Base-by-base conservation (phyloP, 2,329 filamentous ascomycete species). In the Fulvia fulva region DNA sequence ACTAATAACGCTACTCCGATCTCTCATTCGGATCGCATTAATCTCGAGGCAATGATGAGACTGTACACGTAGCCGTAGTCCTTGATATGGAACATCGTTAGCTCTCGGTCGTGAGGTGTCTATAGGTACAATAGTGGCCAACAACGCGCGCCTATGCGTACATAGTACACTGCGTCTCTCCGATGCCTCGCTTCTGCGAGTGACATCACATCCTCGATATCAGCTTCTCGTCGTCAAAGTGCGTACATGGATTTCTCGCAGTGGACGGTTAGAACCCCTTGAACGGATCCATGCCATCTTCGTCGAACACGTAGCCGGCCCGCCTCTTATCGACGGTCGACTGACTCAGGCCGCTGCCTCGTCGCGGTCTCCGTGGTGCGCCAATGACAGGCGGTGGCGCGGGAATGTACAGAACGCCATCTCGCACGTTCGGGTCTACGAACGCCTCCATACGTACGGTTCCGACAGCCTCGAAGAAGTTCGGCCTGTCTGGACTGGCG, bases 401-500 rank as follows among this genome's bases (percentile, higher is more conserved):
- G 8, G 68, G 67, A 25, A 72, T 65, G 52, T 71, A 70, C 9
- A 70, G 58, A 14, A 71, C 67, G 21, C 70, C 68, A 53, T 72
- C 64, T 34, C 65, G 57, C 16, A 70, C 61, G 50, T 65, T 66
- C 1, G 77, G 76, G 63, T 86, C 83, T 65, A 99, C 95, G 73
- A 97, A 99, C 0, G 94, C 94, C 74, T 97, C 93, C 93, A 99
- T 97, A 26, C 94, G 86, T 49, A 97, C 86, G 1, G 92, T 97
- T 1, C 92, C 91, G 58, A 95, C 87, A 1, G 89, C 89, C 67
- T 95, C 91, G 69, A 94, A 94, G 76, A 94, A 92, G 72, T 83
- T 82, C 68, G 73, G 21, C 60, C 65, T 43, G 49, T 67, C 16
- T 59, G 68, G 63, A 55, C 67, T 70, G 50, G 61, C 62, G 34